These are phyloP conservation scores for Delphinella strobiligena DNA, from an alignment of 2,329 filamentous ascomycete species.

Conservation along the genomic window DNA sequence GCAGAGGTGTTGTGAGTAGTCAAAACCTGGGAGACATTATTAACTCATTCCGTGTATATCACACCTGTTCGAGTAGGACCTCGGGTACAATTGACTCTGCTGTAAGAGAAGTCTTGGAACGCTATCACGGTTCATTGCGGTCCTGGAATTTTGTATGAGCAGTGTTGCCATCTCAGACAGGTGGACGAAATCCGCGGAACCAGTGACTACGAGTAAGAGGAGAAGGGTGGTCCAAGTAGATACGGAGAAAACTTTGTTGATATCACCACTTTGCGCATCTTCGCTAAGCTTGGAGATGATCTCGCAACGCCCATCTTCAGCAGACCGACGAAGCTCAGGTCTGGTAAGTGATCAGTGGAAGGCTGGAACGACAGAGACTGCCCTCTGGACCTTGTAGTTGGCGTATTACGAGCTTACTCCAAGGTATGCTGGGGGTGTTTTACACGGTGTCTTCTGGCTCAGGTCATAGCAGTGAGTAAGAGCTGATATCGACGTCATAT, in stretches of 20 bases:
- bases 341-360: constrained; percentile 25
- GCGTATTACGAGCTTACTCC: no score
- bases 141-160: constrained; percentile 11
- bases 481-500: no score
- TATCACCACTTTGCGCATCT: constrained; percentile 19
- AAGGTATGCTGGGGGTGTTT: no score
- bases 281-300: constrained; percentile 25
- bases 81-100: constrained; percentile 21
- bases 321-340: constrained; percentile 20
- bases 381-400: constrained; percentile 23
- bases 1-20: constrained; percentile 7
- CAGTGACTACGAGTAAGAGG: constrained; percentile 29
- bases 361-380: constrained; percentile 28
- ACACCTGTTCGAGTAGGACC: not conserved
- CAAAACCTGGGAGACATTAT: constrained; percentile 4
- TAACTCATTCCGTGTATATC: not conserved
- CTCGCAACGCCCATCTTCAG: constrained; percentile 24
- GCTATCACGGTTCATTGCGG: constrained; percentile 7
- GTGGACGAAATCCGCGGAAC: constrained; percentile 26
- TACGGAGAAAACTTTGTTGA: constrained; percentile 23
- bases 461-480: no score
- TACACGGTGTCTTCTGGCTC: no score
- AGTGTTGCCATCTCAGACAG: constrained; percentile 26
- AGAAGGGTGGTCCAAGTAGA: constrained; percentile 27
- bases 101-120: constrained; percentile 19